Evolutionary conservation across 805 yeast species (phyloP), one percentile per base, ranked within the genome.

Genomic region (Zygosaccharomyces bisporus): DNA sequence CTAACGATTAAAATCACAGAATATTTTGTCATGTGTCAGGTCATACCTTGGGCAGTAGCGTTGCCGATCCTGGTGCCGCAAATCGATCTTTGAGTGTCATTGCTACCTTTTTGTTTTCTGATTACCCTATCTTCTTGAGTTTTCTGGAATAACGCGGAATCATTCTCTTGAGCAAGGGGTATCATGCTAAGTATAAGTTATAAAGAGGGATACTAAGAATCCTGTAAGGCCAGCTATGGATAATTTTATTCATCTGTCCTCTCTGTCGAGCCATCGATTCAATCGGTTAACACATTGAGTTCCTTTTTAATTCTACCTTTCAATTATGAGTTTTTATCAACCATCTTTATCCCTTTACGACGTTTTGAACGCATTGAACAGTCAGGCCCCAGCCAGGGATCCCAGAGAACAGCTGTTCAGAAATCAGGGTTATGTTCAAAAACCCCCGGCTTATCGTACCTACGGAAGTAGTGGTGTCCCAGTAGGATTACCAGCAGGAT

Each of bases 261-360:
- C n/a, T n/a, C n/a, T n/a, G n/a, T n/a, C n/a, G n/a, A n/a, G n/a
- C n/a, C n/a, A n/a, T n/a, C 31, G 14, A 27, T 27, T 10, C 7
- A 27, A 13, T n/a, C 6, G 10, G 13, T n/a, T 14, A 8, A 27
- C 8, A 6, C 27, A n/a, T n/a, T n/a, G n/a, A n/a, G n/a, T 6
- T 9, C 12, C 19, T 14, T 32, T 32, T 12, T 32, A 12, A 2
- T 32, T 2, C 19, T n/a, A 32, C 5, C 14, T 20, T 4, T 18
- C 30, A 7, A 16, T 12, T 20, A 61, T 61, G 66, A 61, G 61
- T 34, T 61, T 57, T 35, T 57, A 60, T 36, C 62, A 60, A 46
- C 64, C 64, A 34, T 54, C 62, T 13, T 24, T 60, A 42, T 61
- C 66, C 0, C 41, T 60, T 14, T 60, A 58, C 33, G 66, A 61